These are phyloP conservation scores for Beta vulgaris DNA, from an alignment of 148 eudicot genomes.

Conservation along the genomic window DNA sequence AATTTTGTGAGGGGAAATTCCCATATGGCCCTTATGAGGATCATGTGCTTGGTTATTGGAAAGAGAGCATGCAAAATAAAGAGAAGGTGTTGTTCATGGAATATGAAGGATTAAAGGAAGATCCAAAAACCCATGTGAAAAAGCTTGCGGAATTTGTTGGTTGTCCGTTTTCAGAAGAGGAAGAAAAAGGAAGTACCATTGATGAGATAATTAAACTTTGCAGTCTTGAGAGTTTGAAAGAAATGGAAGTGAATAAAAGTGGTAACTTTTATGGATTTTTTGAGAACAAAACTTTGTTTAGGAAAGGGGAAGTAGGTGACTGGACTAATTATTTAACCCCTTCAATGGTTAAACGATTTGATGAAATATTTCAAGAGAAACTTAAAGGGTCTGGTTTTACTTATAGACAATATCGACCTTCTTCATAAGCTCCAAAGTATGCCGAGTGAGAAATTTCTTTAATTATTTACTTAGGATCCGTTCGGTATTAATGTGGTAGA, in stretches of 20 bases:
- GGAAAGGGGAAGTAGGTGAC: slow-evolving; percentile 13
- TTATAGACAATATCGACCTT: background rate
- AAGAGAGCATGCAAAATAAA: slow-evolving; percentile 14
- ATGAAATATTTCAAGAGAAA: background rate
- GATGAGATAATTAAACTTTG: slow-evolving; percentile 20
- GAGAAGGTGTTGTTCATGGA: slow-evolving; percentile 8
- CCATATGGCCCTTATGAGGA: slow-evolving; percentile 22
- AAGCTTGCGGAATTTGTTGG: slow-evolving; percentile 20
- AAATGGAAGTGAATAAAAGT: slow-evolving; percentile 25
- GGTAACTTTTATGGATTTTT: slow-evolving; percentile 14
- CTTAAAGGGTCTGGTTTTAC: slow-evolving; percentile 1
- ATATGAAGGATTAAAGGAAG: slow-evolving; percentile 19
- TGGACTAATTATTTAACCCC: background rate
- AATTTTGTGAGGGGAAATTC: slow-evolving; percentile 17
- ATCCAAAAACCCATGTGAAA: slow-evolving; percentile 8
- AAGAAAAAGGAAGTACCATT: slow-evolving; percentile 15
- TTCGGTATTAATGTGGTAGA: background rate
- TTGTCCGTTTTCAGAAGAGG: slow-evolving; percentile 21
- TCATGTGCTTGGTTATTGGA: slow-evolving; percentile 24
- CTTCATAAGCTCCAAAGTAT: background rate
- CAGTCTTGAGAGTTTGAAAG: slow-evolving; percentile 23
- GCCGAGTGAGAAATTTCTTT: background rate
- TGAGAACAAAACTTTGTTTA: slow-evolving; percentile 16
- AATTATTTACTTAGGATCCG: background rate
- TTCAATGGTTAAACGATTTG: background rate